These are phyloP conservation scores for Gynandropsis gynandra DNA, from an alignment of 345 rosid species.

Conservation along the genomic window DNA sequence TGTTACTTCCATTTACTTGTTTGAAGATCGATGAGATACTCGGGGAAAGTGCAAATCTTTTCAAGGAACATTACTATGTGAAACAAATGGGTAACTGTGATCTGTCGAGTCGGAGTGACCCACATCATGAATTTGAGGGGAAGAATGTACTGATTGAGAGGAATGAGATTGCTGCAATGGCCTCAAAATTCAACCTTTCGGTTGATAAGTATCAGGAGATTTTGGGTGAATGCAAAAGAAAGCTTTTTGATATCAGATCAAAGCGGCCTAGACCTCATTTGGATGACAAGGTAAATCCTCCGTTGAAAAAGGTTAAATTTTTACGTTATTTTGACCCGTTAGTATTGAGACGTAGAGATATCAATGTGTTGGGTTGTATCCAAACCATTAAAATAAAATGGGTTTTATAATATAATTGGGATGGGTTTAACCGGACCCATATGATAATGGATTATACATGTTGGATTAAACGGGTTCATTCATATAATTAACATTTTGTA, in stretches of 20 bases:
- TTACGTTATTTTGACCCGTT: too few species aligned
- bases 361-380: too few species aligned
- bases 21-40: constrained; percentile 67
- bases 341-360: too few species aligned
- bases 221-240: constrained; percentile 64
- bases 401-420: too few species aligned
- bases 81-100: constrained; percentile 82
- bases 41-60: constrained; percentile 62
- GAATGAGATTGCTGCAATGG: constrained; percentile 52
- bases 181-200: constrained; percentile 53
- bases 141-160: constrained; percentile 79
- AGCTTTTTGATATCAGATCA: constrained; percentile 64
- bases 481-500: too few species aligned
- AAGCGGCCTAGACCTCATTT: constrained; percentile 79
- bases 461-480: too few species aligned
- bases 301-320: too few species aligned
- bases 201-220: constrained; percentile 53
- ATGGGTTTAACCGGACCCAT: too few species aligned
- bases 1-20: constrained; percentile 10
- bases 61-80: constrained; percentile 70
- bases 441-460: too few species aligned
- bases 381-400: too few species aligned
- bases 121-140: constrained; percentile 71
- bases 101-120: constrained; percentile 83
- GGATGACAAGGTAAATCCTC: constrained; percentile 67